These are phyloP conservation scores for Murraya paniculata DNA, from an alignment of 345 rosid genomes.

Conservation along the genomic window DNA sequence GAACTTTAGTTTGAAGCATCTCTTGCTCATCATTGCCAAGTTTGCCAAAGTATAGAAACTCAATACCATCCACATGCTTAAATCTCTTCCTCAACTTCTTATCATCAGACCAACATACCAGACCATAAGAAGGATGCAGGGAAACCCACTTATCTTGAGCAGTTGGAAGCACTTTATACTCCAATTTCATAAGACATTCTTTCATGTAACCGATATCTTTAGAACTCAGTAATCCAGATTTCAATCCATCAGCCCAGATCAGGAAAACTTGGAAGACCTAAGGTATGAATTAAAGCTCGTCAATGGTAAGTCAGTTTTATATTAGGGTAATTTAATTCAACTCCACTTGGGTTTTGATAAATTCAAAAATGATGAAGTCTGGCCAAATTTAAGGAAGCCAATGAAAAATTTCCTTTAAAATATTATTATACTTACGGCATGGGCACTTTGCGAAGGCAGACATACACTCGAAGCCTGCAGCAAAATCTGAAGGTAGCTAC, in stretches of 20 bases:
- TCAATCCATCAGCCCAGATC: slow-evolving; percentile 73
- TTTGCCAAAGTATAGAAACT: slow-evolving; percentile 62
- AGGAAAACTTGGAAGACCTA: slow-evolving; percentile 81
- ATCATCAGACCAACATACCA: slow-evolving; percentile 85
- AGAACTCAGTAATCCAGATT: slow-evolving; percentile 50
- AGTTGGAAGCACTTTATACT: slow-evolving; percentile 74
- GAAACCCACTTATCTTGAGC: slow-evolving; percentile 77
- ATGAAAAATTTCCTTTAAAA: neutral
- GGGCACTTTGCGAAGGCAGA: slow-evolving; percentile 73
- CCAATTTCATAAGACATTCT: slow-evolving; percentile 56
- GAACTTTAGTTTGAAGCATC: slow-evolving; percentile 48
- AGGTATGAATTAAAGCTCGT: slow-evolving; percentile 18
- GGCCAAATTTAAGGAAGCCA: neutral
- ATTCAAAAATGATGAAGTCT: neutral
- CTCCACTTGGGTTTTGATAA: neutral
- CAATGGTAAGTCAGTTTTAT: neutral
- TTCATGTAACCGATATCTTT: slow-evolving; percentile 55
- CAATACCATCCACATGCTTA: slow-evolving; percentile 50
- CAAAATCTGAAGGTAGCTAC: slow-evolving; percentile 58
- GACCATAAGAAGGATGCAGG: slow-evolving; percentile 73
- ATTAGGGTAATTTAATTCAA: neutral
- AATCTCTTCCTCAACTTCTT: slow-evolving; percentile 60
- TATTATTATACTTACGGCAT: slow-evolving; percentile 53
- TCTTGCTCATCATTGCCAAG: slow-evolving; percentile 47
- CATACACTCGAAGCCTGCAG: slow-evolving; percentile 53